Percentiles rank a stretch among this genome's conserved stretches.
Evolutionary conservation across 2,329 filamentous ascomycete genomes (phyloP).

Genomic region (Didymella glomerata): DNA sequence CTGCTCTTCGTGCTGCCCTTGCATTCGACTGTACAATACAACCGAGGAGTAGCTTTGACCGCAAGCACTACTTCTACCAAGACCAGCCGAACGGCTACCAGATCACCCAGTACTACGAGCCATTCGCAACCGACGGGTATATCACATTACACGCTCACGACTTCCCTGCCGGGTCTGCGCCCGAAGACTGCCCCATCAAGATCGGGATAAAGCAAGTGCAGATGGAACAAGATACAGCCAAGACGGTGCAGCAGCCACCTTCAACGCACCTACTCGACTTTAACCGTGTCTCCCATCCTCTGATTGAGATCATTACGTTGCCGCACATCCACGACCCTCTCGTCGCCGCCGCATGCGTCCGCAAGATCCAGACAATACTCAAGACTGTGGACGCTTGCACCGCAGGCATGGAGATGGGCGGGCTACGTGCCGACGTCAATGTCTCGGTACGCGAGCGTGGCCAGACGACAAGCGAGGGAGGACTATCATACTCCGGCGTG

Average conservation of each 20-base stretch:
- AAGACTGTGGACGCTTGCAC: conserved; percentile 84
- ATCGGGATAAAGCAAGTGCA: conserved; percentile 94
- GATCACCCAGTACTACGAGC: conserved; percentile 93
- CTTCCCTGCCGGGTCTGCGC: conserved; percentile 69
- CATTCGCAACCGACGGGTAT: conserved; percentile 72
- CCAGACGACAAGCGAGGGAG: conserved; percentile 29
- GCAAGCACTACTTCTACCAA: conserved; percentile 99
- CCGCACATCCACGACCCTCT: conserved; percentile 87
- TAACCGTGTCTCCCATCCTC: conserved; percentile 87
- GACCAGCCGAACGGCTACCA: conserved; percentile 97
- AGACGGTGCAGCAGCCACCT: conserved; percentile 81
- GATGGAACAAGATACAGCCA: conserved; percentile 97
- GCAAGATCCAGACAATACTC: conserved; percentile 85
- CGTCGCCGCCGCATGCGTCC: conserved; percentile 86
- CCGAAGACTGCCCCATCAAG: conserved; percentile 73
- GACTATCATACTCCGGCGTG: conserved; percentile 64
- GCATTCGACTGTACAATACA: conserved; percentile 84
- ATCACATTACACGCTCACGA: conserved; percentile 78
- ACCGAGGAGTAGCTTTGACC: conserved; percentile 81
- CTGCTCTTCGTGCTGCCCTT: conserved; percentile 87
- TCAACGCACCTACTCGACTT: conserved; percentile 85
- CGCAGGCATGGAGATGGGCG: conserved; percentile 91
- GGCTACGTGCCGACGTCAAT: conserved; percentile 91
- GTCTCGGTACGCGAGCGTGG: conserved; percentile 77
- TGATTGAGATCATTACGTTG: conserved; percentile 94